Percentiles rank a stretch among this genome's conserved stretches.
Conservation (phyloP, 2,329 filamentous ascomycete species). For the Cercospora canescens region DNA sequence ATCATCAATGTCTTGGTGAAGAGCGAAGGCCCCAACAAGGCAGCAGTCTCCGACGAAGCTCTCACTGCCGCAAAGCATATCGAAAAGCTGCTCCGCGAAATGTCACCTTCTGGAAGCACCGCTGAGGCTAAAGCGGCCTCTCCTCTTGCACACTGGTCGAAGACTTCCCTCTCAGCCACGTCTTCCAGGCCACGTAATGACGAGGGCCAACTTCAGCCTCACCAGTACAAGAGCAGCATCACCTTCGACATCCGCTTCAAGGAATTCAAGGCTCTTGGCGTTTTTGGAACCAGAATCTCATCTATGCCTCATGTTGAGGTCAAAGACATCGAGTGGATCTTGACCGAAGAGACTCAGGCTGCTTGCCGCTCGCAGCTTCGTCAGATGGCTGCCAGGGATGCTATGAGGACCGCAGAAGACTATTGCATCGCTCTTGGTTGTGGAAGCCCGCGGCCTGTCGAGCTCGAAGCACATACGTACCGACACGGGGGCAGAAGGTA, state of each 20-base stretch:
- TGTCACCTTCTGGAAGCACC: constrained; percentile 12
- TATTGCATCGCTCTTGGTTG: constrained; percentile 25
- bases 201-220: neutral
- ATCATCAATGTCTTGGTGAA: constrained; percentile 26
- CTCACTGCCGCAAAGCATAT: constrained; percentile 24
- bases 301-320: constrained; percentile 22
- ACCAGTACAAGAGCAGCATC: constrained; percentile 16
- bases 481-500: neutral
- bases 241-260: constrained; percentile 29
- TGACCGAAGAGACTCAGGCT: constrained; percentile 23
- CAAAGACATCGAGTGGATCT: constrained; percentile 17
- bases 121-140: constrained; percentile 18
- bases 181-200: constrained; percentile 10
- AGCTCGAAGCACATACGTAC: constrained; percentile 13
- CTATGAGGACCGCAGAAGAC: constrained; percentile 24
- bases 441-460: constrained; percentile 16
- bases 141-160: constrained; percentile 26
- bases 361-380: constrained; percentile 18
- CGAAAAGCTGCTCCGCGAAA: constrained; percentile 19
- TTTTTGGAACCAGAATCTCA: constrained; percentile 22
- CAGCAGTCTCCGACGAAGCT: constrained; percentile 24
- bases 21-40: constrained; percentile 21
- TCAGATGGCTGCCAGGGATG: constrained; percentile 23
- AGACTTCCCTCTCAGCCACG: constrained; percentile 23
- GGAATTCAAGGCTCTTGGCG: constrained; percentile 26